These are phyloP conservation scores for Fusarium verticillioides DNA, from an alignment of 2,329 filamentous ascomycete species.

Conservation along the genomic window DNA sequence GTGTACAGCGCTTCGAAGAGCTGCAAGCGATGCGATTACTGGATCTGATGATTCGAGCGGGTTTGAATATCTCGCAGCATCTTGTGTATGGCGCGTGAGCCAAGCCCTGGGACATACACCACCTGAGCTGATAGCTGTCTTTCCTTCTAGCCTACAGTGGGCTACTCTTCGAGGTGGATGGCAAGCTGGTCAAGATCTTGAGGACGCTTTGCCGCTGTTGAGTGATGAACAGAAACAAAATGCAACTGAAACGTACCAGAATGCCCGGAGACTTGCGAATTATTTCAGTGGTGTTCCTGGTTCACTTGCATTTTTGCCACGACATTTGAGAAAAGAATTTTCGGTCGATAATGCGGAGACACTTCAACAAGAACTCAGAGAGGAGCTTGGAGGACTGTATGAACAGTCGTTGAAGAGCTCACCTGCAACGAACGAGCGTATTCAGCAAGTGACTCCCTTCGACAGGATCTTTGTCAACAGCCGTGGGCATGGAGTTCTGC, in stretches of 20 bases:
- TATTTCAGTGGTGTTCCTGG: neutral
- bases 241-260: neutral
- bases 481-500: neutral
- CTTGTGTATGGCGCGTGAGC: neutral
- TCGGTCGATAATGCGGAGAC: neutral
- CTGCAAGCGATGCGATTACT: neutral
- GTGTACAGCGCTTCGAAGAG: neutral
- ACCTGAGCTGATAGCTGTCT: neutral
- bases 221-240: neutral
- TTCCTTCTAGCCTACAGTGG: neutral
- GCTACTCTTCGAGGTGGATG: neutral
- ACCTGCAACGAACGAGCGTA: fast-evolving
- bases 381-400: neutral
- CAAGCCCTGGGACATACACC: neutral
- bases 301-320: neutral
- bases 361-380: neutral
- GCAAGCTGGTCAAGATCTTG: neutral
- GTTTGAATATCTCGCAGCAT: neutral
- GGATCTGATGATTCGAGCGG: neutral
- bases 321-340: neutral
- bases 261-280: neutral
- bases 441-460: fast-evolving
- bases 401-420: neutral
- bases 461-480: neutral
- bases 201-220: neutral